phyloP scores from a whole-genome alignment of 164 flowering plant species.

The Litsea cubeba region DNA sequence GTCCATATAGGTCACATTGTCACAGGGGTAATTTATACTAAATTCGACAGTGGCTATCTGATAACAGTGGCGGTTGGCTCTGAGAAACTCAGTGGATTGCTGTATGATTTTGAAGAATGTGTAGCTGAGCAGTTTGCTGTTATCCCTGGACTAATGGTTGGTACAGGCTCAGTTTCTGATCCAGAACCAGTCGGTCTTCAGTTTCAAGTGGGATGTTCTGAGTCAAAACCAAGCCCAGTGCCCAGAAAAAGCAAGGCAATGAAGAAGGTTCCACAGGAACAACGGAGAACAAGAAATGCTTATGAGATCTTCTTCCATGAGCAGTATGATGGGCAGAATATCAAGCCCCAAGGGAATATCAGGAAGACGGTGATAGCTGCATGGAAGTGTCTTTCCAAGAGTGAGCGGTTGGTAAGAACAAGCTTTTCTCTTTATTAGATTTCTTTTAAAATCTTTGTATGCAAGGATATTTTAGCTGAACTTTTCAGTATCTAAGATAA shows the following conservation, averaged over 20 bases:
- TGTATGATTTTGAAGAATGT: conserved; percentile 11
- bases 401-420: conserved; percentile 29
- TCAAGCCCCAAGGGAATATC: conserved; percentile 13
- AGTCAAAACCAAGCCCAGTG: background rate
- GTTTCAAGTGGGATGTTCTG: conserved; percentile 10
- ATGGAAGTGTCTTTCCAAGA: conserved; percentile 35
- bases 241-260: background rate
- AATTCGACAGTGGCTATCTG: conserved; percentile 19
- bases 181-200: conserved; percentile 8
- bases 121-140: conserved; percentile 9
- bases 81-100: conserved; percentile 17
- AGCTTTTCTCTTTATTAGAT: background rate
- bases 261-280: conserved; percentile 23
- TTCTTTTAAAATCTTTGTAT: no score
- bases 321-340: conserved; percentile 26
- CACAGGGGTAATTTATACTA: conserved; percentile 8
- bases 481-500: background rate
- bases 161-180: conserved; percentile 3
- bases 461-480: background rate
- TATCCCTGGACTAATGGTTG: conserved; percentile 10
- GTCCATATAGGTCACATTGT: conserved; percentile 10
- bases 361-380: conserved; percentile 23
- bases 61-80: conserved; percentile 14
- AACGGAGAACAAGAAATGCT: conserved; percentile 18
- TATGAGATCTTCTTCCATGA: conserved; percentile 27